A percentile compares a stretch with the other conserved stretches of the same genome.
These are phyloP conservation scores for Monosporascus sp. DNA, from an alignment of 2,329 filamentous ascomycete genomes.

Conservation along the genomic window DNA sequence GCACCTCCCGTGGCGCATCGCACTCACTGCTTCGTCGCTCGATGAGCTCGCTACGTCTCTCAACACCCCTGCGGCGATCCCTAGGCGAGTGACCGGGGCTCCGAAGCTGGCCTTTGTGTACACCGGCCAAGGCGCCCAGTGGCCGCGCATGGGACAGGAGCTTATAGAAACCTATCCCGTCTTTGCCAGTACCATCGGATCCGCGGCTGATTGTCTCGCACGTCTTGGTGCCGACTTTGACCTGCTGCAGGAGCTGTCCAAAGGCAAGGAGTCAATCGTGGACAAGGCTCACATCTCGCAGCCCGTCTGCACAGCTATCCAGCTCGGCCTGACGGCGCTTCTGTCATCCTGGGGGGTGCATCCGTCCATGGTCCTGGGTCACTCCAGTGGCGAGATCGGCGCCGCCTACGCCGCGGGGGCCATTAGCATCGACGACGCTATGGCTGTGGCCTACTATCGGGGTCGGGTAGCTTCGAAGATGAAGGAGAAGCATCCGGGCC, in stretches of 20 bases:
- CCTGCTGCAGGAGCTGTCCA: not conserved
- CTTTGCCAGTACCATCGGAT: conserved; percentile 11
- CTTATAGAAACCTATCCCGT: conserved; percentile 16
- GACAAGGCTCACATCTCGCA: not conserved
- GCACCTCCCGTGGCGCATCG: conserved; percentile 1
- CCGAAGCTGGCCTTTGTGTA: conserved; percentile 18
- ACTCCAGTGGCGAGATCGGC: conserved; percentile 1
- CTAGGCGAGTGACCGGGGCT: not conserved
- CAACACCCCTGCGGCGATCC: too few relatives aligned
- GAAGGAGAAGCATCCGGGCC: not conserved
- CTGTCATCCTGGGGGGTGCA: not conserved
- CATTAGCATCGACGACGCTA: not conserved
- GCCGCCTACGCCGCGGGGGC: not conserved
- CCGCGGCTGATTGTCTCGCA: not conserved
- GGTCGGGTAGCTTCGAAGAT: not conserved
- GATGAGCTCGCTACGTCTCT: too few relatives aligned
- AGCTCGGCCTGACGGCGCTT: not conserved
- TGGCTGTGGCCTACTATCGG: not conserved
- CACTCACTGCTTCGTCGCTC: not conserved
- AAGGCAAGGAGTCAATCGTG: not conserved
- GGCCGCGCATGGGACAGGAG: conserved; percentile 25
- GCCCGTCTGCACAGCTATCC: not conserved
- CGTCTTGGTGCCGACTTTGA: not conserved
- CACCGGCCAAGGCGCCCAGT: conserved; percentile 32
- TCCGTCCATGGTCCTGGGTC: not conserved